These are phyloP conservation scores for Neoascochyta sp. DNA, from an alignment of 2,329 filamentous ascomycete species.

Conservation along the genomic window DNA sequence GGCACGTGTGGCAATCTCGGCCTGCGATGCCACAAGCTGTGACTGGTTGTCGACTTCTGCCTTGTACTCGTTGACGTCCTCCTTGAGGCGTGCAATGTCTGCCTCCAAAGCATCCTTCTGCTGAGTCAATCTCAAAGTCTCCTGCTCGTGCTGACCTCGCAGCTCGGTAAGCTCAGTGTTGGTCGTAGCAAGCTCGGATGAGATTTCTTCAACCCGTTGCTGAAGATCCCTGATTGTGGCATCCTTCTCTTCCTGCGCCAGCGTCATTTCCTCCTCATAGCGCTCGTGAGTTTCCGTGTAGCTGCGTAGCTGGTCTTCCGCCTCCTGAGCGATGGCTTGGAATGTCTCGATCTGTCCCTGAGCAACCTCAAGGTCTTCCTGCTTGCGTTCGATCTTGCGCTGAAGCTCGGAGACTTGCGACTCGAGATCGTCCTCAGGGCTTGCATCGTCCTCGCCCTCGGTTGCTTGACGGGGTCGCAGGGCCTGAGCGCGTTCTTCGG, in stretches of 20 bases:
- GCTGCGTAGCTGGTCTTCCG: conserved; percentile 81
- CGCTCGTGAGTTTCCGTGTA: conserved; percentile 72
- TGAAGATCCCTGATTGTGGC: conserved; percentile 74
- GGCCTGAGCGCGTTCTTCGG: conserved; percentile 80
- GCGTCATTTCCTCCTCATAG: conserved; percentile 73
- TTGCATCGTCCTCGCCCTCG: conserved; percentile 54
- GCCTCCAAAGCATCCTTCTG: conserved; percentile 76
- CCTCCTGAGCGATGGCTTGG: conserved; percentile 78
- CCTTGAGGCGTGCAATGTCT: conserved; percentile 76
- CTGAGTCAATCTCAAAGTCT: conserved; percentile 67
- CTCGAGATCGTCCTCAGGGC: conserved; percentile 72
- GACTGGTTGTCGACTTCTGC: conserved; percentile 81
- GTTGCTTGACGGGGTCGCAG: conserved; percentile 71
- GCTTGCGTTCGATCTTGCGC: conserved; percentile 77
- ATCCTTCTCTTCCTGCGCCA: conserved; percentile 71
- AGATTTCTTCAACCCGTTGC: conserved; percentile 78
- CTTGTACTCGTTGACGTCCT: conserved; percentile 74
- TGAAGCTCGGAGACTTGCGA: conserved; percentile 83
- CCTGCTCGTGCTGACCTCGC: conserved; percentile 75
- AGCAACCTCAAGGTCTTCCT: conserved; percentile 74
- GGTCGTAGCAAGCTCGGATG: conserved; percentile 72
- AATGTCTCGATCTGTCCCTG: conserved; percentile 82
- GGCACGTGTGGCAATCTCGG: conserved; percentile 86
- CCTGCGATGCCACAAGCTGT: conserved; percentile 87
- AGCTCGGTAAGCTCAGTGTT: conserved; percentile 79